Base-by-base conservation (phyloP, 345 rosid genomes). In the Eutrema yunnanense region DNA sequence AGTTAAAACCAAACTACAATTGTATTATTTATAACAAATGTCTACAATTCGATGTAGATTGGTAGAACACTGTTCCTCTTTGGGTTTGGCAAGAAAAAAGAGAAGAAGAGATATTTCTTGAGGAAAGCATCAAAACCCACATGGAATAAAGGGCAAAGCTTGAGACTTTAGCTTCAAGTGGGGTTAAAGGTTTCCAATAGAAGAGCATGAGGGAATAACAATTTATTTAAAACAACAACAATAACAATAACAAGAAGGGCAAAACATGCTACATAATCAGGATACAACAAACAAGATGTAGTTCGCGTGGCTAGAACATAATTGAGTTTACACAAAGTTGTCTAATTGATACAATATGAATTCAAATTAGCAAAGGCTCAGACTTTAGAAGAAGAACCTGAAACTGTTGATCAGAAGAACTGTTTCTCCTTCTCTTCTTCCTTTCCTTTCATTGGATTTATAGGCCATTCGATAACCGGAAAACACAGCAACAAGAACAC, bases 101-200 rank as follows among this genome's bases (percentile, higher is more conserved):
- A 26, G 12, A 9, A 34, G 10, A 38, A 32, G 57, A 66, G 14
- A 73, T 47, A 73, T 14, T 37, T 73, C 64, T 54, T 36, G 64
- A 63, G 59, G 22, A 65, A 37, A 65, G 43, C 71, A 73, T 2
- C 8, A 38, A 38, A 47, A 65, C 42, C 36, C 77, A 65, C 65
- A 65, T 65, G 71, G 71, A 65, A 37, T 37, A 73, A 73, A 73
- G 71, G 8, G 33, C 10, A 48, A 73, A 73, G 53, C 66, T 65
- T 48, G 8, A 19, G 53, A 73, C 59, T 57, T 66, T 66, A 66
- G 61, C 72, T 66, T 66, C 73, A 58, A 74, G 54, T 74, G 67
- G 61, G 53, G 47, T 49, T 40, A 74, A 74, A 57, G 54, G 61
- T 74, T 57, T 65, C 66, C 51, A 73, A 48, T 52, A 38, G 46